Percentiles rank a stretch among this genome's conserved stretches.
These are phyloP conservation scores for Tubosaeta brunneosetosa DNA, from an alignment of 768 basidiomycete species.

Conservation along the genomic window DNA sequence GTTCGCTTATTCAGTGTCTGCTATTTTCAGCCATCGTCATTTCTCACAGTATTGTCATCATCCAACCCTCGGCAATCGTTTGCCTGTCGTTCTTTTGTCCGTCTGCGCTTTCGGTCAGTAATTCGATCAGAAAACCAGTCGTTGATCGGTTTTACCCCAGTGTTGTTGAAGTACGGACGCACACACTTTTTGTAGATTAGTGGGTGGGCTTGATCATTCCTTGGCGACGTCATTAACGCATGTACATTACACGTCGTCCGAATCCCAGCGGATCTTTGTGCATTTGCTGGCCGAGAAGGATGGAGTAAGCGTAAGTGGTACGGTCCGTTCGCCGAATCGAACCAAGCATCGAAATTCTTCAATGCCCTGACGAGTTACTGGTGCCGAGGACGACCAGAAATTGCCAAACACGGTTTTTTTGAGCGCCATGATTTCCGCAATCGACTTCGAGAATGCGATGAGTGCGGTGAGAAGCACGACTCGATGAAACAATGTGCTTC, in stretches of 20 bases:
- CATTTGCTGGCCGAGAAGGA: too few species aligned
- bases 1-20: neutral
- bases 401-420: too few species aligned
- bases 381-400: too few species aligned
- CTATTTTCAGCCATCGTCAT: neutral
- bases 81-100: conserved; percentile 5
- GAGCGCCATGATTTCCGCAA: neutral
- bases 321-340: neutral
- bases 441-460: neutral
- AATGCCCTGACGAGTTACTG: neutral
- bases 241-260: too few species aligned
- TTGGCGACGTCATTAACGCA: neutral
- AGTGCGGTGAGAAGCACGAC: neutral
- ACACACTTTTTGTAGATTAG: conserved; percentile 19
- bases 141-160: conserved; percentile 5
- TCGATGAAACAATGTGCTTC: neutral
- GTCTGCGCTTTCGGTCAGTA: conserved; percentile 2
- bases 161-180: conserved; percentile 11
- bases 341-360: neutral
- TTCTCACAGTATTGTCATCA: conserved; percentile 4
- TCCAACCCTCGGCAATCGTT: conserved; percentile 1
- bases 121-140: conserved; percentile 11
- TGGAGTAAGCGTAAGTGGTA: too few species aligned
- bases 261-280: too few species aligned
- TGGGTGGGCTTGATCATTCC: neutral